Base-by-base conservation (phyloP, 805 yeast species). In the Wickerhamomyces hampshirensis region DNA sequence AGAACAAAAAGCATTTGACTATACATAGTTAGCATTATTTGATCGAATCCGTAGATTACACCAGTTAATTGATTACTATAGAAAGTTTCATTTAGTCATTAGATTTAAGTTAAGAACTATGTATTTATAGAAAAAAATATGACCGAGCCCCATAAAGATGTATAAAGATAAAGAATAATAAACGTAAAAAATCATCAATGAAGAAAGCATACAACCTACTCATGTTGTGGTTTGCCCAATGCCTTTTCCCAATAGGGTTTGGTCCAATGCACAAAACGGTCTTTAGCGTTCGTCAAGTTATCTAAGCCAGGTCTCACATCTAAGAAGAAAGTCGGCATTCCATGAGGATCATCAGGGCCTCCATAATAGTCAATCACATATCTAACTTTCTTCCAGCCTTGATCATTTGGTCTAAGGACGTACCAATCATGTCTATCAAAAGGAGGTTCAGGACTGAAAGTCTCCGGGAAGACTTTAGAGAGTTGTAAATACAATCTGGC, bases 361-460 rank as follows among this genome's bases (percentile, higher is more conserved):
- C 87, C 78, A 58, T 93, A 93, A 59, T 91, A 93, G 59, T 93
- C 99, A 51, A 93, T 88, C 21, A 93, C 95, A 51, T 93, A 93
- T 44, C 98, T 73, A 15, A 93, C 88, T 48, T 79, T 65, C 34
- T 70, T 65, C 84, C 89, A 84, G 14, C 46, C 51, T n/a, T 56
- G 47, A 2, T 60, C 62, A 37, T 60, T 66, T 10, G 76, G 68
- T 52, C 98, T 73, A 48, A 91, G 68, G 5, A 93, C 96, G 3
- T 95, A 84, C 99, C 99, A 93, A 63, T 93, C 99, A 53, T 93
- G 99, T 59, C 99, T 78, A 60, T 93, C 99, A 54, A 93, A 93
- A 6, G 99, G 99, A 4, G 95, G 86, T 44, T 82, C 82, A 1
- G 80, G 63, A 42, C 77, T 80, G 63, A 77, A 91, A 9, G 70